Conservation (phyloP, 2,329 filamentous ascomycete species). For the Cytospora paraplurivora region DNA sequence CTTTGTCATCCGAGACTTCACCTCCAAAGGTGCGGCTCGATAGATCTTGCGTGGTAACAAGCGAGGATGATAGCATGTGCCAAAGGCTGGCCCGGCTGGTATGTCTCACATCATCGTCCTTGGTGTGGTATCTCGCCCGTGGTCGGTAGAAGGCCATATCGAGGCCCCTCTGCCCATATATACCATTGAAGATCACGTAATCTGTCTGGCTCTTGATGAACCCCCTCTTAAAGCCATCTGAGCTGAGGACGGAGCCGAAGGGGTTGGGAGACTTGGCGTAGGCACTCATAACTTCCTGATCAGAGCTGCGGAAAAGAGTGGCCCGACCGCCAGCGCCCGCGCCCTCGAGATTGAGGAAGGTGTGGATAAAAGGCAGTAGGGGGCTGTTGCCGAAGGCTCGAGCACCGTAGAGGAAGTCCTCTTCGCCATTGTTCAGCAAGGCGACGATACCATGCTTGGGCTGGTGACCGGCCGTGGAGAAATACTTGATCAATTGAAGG, state of each 20-base stretch:
- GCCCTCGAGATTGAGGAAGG: slow-evolving; percentile 93
- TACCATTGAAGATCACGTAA: slow-evolving; percentile 78
- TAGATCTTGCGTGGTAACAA: slow-evolving; percentile 73
- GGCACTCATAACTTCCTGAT: slow-evolving; percentile 79
- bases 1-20: slow-evolving; percentile 53
- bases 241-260: slow-evolving; percentile 79
- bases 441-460: slow-evolving; percentile 81
- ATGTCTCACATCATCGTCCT: slow-evolving; percentile 82
- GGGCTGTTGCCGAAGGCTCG: slow-evolving; percentile 83
- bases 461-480: slow-evolving; percentile 69
- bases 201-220: slow-evolving; percentile 86
- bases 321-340: slow-evolving; percentile 90
- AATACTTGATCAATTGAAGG: slow-evolving; percentile 84
- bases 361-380: slow-evolving; percentile 76
- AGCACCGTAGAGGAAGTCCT: slow-evolving; percentile 88
- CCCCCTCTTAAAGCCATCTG: slow-evolving; percentile 80
- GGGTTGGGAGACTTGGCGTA: slow-evolving; percentile 74
- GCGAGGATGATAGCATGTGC: slow-evolving; percentile 90
- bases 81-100: slow-evolving; percentile 73
- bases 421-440: slow-evolving; percentile 93
- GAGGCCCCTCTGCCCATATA: slow-evolving; percentile 80
- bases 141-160: slow-evolving; percentile 92
- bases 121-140: slow-evolving; percentile 84
- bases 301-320: slow-evolving; percentile 83
- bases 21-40: slow-evolving; percentile 70